A percentile compares a stretch with the other conserved stretches of the same genome.
phyloP scores from a whole-genome alignment of 2,329 filamentous ascomycete species.

The Lecanicillium sp. region DNA sequence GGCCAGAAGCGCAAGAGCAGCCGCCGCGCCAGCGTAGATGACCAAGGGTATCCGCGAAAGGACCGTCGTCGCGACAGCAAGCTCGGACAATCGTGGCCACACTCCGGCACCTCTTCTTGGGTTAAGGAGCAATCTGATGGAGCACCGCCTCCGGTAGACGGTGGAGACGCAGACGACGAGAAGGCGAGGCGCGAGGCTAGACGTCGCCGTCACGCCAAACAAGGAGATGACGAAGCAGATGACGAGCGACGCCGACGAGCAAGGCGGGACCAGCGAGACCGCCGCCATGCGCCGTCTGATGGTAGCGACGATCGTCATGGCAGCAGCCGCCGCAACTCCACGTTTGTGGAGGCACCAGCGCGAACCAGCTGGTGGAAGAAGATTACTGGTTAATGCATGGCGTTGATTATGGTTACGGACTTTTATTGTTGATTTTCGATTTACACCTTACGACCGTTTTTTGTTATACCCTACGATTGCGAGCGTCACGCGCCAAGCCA shows the following conservation, averaged over 20 bases:
- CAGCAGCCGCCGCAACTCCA: conserved; percentile 5
- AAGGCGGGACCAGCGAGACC: conserved; percentile 31
- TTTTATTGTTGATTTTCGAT: background rate
- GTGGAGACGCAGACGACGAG: conserved; percentile 34
- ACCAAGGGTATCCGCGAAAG: conserved; percentile 36
- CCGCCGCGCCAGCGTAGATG: conserved; percentile 34
- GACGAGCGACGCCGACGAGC: conserved; percentile 35
- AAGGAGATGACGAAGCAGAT: conserved; percentile 35
- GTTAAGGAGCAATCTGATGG: conserved; percentile 58
- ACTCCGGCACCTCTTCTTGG: conserved; percentile 58
- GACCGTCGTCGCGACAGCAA: conserved; percentile 27
- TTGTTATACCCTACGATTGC: conserved; percentile 1
- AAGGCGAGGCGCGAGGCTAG: conserved; percentile 42
- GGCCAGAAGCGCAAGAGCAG: conserved; percentile 24
- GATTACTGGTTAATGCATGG: conserved; percentile 6
- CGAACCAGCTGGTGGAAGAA: conserved; percentile 10
- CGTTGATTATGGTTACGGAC: background rate
- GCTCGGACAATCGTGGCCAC: conserved; percentile 43
- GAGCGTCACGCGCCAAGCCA: no score
- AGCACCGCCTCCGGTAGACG: conserved; percentile 45
- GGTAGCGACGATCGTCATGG: conserved; percentile 5
- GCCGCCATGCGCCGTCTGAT: conserved; percentile 8
- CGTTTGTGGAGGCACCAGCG: conserved; percentile 3
- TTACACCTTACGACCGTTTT: conserved; percentile 2
- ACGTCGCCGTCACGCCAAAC: conserved; percentile 35